A percentile compares a stretch with the other conserved stretches of the same genome.
These are phyloP conservation scores for Tricladium varicosporioides DNA, from an alignment of 2,329 filamentous ascomycete genomes.

Conservation along the genomic window DNA sequence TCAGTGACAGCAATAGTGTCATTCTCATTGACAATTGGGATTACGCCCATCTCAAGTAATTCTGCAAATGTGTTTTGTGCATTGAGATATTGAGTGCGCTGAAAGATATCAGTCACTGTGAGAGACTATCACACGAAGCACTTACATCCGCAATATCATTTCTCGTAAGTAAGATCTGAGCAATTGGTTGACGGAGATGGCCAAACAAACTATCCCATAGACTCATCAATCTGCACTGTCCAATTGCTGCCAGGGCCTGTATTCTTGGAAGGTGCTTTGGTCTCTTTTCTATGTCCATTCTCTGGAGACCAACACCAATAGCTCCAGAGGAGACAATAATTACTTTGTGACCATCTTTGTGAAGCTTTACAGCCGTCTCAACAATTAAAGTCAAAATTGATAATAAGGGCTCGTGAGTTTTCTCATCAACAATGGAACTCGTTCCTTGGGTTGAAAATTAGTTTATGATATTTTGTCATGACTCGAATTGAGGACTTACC, in stretches of 20 bases:
- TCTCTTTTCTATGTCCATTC: conserved; percentile 83
- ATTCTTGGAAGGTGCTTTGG: conserved; percentile 89
- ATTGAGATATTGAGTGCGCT: conserved; percentile 92
- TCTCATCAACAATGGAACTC: conserved; percentile 97
- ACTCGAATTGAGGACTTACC: conserved; percentile 41
- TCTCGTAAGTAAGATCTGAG: conserved; percentile 89
- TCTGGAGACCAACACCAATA: conserved; percentile 86
- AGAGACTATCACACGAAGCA: conserved; percentile 10
- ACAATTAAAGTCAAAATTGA: conserved; percentile 91
- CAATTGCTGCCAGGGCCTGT: conserved; percentile 93
- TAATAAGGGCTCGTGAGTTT: conserved; percentile 87
- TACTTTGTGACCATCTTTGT: conserved; percentile 88
- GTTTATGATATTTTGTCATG: background rate
- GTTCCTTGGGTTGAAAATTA: conserved; percentile 61
- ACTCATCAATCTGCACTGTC: conserved; percentile 91
- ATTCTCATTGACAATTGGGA: conserved; percentile 98
- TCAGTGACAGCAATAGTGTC: conserved; percentile 95
- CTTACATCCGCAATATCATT: conserved; percentile 93
- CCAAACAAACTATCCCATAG: conserved; percentile 92
- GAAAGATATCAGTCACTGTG: conserved; percentile 18
- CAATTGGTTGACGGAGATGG: conserved; percentile 85
- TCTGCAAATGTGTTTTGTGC: conserved; percentile 93
- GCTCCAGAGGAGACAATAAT: conserved; percentile 96
- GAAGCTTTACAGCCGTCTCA: conserved; percentile 84
- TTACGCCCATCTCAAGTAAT: conserved; percentile 89